Evolutionary conservation across 2,329 filamentous ascomycete species (phyloP), one percentile per base, ranked within the genome.

Genomic region (Metarhizium anisopliae): DNA sequence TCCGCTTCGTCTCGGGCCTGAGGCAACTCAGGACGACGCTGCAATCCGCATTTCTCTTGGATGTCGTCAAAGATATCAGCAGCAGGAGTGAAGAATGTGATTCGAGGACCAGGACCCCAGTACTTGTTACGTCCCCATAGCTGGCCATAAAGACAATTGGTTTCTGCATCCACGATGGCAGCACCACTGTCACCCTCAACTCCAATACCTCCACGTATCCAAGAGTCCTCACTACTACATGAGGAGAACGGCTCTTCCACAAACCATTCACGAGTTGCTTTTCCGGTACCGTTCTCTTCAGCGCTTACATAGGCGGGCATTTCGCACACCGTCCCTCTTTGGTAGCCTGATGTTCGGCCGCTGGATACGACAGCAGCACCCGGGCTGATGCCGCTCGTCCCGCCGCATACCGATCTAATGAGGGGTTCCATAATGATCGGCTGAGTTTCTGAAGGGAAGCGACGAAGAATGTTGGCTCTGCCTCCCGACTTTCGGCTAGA

Each of bases 171-270:
- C n/a, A 77, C 63, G 40, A 77, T 66, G 52, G 70, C 72, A 2
- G 73, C 74, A 35, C 74, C 74, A 55, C 72, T 76, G 57, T 77
- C 74, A 10, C 74, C 74, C 50, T 68, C 65, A 7, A 76, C 72
- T 16, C 74, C 74, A 11, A 77, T 74, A 32, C 74, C 74, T 3
- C 74, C 73, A 2, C 72, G 67, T 52, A 77, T 76, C 74, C 74
- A 77, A 10, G 62, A 67, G 13, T 76, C 70, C 43, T 75, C 72
- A 47, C 74, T 60, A 10, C 73, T 71, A n/a, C 62, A 63, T 0
- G 65, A 30, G 3, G 40, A 59, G 32, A 62, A 65, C 2, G 70
- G 69, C 57, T 75, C 72, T 58, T 77, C 74, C 20, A 77, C 63
- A 54, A 72, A 77, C 74, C 74, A 77, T 61, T 77, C 74, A 6